phyloP scores from a whole-genome alignment of 768 basidiomycete species.

The Pleurotus tuoliensis region DNA sequence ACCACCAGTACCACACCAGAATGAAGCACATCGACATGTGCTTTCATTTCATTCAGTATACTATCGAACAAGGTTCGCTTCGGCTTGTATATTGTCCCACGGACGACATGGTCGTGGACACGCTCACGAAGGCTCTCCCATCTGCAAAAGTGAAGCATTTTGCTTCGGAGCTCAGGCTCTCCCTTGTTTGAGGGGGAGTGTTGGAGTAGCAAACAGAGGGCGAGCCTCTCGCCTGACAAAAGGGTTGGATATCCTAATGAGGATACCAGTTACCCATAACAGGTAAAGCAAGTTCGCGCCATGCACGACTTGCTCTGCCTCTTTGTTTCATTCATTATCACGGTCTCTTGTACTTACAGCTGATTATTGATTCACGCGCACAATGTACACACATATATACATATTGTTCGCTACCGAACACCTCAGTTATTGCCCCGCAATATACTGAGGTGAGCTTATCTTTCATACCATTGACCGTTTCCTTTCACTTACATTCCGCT shows the following conservation, averaged over 20 bases:
- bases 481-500: not conserved
- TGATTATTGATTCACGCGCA: not conserved
- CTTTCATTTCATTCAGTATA: conserved; percentile 21
- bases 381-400: too few relatives aligned
- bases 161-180: not conserved
- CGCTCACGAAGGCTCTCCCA: conserved; percentile 21
- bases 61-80: conserved; percentile 12
- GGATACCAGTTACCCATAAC: not conserved
- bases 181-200: too few relatives aligned
- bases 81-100: conserved; percentile 12
- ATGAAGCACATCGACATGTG: conserved; percentile 30
- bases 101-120: conserved; percentile 23
- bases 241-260: not conserved
- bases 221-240: too few relatives aligned
- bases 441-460: not conserved
- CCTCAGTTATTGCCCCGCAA: not conserved
- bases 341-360: not conserved
- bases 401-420: not conserved
- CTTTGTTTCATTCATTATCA: not conserved
- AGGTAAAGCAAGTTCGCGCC: not conserved
- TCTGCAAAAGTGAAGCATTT: conserved; percentile 10
- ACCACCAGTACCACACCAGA: conserved; percentile 21
- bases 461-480: not conserved
- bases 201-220: too few relatives aligned
- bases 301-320: not conserved